Conservation (phyloP, 2,329 filamentous ascomycete species). For the Ophiocordyceps robertsii region DNA sequence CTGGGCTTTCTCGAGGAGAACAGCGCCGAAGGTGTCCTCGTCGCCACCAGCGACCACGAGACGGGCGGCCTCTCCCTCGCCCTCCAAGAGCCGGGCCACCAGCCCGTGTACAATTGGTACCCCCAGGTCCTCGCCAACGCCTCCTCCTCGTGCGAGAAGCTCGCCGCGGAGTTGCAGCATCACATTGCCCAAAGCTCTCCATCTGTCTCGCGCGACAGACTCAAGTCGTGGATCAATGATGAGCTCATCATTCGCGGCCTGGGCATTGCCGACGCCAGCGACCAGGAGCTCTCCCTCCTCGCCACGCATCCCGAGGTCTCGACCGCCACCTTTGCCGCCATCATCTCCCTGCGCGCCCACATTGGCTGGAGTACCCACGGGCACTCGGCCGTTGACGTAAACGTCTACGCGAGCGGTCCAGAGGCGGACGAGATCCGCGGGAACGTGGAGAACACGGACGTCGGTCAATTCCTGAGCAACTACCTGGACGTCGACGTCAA, state of each 20-base stretch:
- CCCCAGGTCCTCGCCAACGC: constrained; percentile 63
- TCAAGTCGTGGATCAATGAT: constrained; percentile 53
- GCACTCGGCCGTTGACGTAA: constrained; percentile 88
- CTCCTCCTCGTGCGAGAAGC: constrained; percentile 65
- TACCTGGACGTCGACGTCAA: constrained; percentile 75
- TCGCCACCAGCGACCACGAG: constrained; percentile 91
- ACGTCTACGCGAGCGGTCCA: constrained; percentile 70
- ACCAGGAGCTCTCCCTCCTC: constrained; percentile 56
- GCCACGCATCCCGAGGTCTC: constrained; percentile 42
- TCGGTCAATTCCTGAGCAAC: constrained; percentile 66
- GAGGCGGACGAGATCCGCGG: constrained; percentile 54
- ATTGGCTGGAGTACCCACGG: constrained; percentile 93
- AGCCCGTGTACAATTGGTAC: constrained; percentile 60
- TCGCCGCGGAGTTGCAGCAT: constrained; percentile 46
- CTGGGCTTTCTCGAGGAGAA: constrained; percentile 71
- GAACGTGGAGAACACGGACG: constrained; percentile 90
- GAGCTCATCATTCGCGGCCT: constrained; percentile 56
- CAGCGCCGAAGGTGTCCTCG: constrained; percentile 62
- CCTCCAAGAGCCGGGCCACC: constrained; percentile 44
- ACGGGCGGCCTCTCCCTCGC: constrained; percentile 81
- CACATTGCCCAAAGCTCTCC: constrained; percentile 34
- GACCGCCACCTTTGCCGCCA: constrained; percentile 56
- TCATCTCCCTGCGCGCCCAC: constrained; percentile 77
- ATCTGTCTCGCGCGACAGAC: constrained; percentile 20
- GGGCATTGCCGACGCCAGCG: constrained; percentile 60